A percentile compares a stretch with the other conserved stretches of the same genome.
Evolutionary conservation across 768 basidiomycete species (phyloP).

Genomic region (Russula vinacea): DNA sequence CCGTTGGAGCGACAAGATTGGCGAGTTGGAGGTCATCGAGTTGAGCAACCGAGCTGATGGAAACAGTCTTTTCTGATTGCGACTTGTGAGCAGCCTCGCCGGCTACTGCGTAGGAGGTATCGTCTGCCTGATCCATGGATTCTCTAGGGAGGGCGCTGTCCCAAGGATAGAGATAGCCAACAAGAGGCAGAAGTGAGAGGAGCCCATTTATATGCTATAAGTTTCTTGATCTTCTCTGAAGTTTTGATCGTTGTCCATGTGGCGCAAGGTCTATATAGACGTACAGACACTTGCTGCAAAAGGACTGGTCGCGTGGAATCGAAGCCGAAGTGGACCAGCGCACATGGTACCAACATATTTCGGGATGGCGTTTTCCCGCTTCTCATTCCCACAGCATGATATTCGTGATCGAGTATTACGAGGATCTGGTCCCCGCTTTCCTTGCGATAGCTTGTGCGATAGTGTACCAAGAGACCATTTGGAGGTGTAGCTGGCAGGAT

Average conservation of each 20-base stretch:
- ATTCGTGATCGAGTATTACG: too few relatives aligned
- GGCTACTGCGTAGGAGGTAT: slow-evolving; percentile 12
- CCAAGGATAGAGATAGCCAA: neutral
- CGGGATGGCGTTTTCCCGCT: neutral
- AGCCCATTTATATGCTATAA: slow-evolving; percentile 6
- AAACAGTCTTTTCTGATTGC: slow-evolving; percentile 1
- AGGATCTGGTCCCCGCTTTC: too few relatives aligned
- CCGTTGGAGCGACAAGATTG: slow-evolving; percentile 29
- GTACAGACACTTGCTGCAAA: neutral
- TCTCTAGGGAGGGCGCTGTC: neutral
- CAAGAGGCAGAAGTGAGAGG: neutral
- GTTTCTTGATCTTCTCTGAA: neutral
- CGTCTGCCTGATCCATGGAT: slow-evolving; percentile 25
- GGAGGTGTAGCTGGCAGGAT: neutral
- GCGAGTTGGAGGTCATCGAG: slow-evolving; percentile 13
- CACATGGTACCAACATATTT: too few relatives aligned
- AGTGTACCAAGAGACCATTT: too few relatives aligned
- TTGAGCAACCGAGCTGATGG: neutral
- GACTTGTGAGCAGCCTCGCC: slow-evolving; percentile 15
- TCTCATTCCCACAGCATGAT: too few relatives aligned
- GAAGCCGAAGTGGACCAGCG: neutral
- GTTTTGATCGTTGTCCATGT: slow-evolving; percentile 3
- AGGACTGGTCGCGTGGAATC: neutral
- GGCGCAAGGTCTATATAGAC: neutral
- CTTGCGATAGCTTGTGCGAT: too few relatives aligned